Evolutionary conservation across 305 asterid genomes (phyloP).

Genomic region (Euphrasia arctica): DNA sequence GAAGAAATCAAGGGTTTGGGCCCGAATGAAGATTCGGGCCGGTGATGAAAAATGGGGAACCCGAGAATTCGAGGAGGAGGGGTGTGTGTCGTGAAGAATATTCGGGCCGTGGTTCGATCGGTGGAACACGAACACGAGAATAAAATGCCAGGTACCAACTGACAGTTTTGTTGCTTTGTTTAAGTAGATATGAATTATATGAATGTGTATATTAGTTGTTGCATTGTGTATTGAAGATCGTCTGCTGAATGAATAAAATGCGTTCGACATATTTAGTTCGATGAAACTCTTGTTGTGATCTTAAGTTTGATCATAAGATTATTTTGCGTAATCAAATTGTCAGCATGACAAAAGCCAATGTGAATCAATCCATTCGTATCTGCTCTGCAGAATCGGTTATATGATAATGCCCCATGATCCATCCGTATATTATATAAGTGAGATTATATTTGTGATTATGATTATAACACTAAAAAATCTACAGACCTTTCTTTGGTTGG

Average conservation of each 20-base stretch:
- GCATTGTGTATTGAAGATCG: slow-evolving; percentile 21
- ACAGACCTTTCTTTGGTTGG: background rate
- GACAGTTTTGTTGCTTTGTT: background rate
- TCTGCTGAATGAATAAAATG: slow-evolving; percentile 12
- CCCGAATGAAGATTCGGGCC: slow-evolving; percentile 20
- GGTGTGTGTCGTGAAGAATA: no score
- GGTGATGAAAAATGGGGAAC: no score
- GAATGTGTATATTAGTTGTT: background rate
- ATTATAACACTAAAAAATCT: slow-evolving; percentile 1
- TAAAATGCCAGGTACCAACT: background rate
- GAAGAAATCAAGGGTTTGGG: slow-evolving; percentile 30
- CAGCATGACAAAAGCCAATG: no score
- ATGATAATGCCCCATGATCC: background rate
- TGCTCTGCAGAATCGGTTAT: slow-evolving; percentile 11
- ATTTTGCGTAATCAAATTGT: background rate
- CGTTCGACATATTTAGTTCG: no score
- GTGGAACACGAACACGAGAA: slow-evolving; percentile 12
- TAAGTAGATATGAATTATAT: background rate
- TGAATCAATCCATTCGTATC: background rate
- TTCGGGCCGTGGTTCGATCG: background rate
- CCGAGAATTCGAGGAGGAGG: no score
- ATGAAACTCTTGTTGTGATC: background rate
- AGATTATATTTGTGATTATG: background rate
- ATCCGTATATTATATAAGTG: background rate
- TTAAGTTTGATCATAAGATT: background rate